Percentiles rank a stretch among this genome's conserved stretches.
phyloP scores from a whole-genome alignment of 257 asterid genomes.

The Solanum phureja region DNA sequence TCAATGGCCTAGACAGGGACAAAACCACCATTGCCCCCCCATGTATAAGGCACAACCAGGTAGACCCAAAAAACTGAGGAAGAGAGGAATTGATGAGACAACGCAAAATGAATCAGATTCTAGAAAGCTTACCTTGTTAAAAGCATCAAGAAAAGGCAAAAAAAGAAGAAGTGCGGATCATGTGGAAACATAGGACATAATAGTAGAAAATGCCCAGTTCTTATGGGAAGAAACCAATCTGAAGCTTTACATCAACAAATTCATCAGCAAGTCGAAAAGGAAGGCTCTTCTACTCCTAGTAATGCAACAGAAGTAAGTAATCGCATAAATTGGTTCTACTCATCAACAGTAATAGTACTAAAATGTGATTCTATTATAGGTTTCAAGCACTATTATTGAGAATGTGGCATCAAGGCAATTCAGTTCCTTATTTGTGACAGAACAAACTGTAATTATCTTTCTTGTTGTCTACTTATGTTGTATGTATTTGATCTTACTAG shows the following conservation, averaged over 20 bases:
- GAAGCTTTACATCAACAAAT: no score
- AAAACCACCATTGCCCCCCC: no score
- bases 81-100: no score
- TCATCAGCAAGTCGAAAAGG: background rate
- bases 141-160: no score
- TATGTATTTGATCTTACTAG: background rate
- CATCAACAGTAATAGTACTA: background rate
- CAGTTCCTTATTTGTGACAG: background rate
- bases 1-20: background rate
- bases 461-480: background rate
- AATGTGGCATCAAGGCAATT: background rate
- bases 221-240: no score
- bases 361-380: background rate
- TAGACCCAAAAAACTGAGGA: no score
- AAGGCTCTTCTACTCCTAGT: background rate
- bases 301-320: background rate
- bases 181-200: no score
- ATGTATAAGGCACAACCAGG: no score
- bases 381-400: background rate
- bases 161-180: no score
- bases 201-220: no score
- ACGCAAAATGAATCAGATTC: no score
- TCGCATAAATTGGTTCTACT: background rate
- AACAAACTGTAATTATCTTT: background rate
- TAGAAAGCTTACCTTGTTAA: no score